Evolutionary conservation across 1,284 basidiomycete species (phyloP).

Genomic region (Trichosporon asahii): DNA sequence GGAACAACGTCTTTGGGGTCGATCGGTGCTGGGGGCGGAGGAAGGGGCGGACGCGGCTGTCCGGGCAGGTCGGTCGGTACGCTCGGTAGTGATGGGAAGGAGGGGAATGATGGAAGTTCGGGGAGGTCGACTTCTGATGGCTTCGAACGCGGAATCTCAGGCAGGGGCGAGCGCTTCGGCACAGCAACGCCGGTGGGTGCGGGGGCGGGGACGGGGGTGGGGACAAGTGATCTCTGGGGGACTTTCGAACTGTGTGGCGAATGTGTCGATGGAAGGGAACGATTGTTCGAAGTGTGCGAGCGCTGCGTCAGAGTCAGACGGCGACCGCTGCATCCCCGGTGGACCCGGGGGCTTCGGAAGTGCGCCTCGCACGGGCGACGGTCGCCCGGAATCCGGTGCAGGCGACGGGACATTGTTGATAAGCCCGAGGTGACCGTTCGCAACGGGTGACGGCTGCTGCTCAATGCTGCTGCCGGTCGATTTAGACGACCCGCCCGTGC

Average conservation of each 20-base stretch:
- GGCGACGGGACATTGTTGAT: background rate
- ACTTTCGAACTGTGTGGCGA: conserved; percentile 41
- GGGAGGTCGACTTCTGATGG: background rate
- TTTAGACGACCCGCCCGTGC: background rate
- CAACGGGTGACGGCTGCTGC: background rate
- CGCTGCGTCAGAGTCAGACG: background rate
- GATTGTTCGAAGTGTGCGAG: conserved; percentile 37
- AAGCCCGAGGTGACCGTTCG: background rate
- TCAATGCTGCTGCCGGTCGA: background rate
- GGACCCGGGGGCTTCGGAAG: background rate
- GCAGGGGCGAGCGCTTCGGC: conserved; percentile 1
- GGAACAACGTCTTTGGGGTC: background rate
- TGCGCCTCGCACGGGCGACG: background rate
- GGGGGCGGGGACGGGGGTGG: background rate
- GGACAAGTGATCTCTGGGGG: background rate
- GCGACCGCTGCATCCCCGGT: background rate
- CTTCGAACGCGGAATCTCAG: background rate
- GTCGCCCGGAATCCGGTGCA: background rate
- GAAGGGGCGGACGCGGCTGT: conserved; percentile 9
- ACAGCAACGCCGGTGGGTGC: conserved; percentile 8
- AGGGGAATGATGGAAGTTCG: background rate
- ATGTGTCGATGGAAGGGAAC: conserved; percentile 48
- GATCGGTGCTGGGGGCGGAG: conserved; percentile 15
- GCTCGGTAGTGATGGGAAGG: conserved; percentile 20
- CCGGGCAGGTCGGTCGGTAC: conserved; percentile 21